Conservation (phyloP, 495 filamentous ascomycete genomes). For the Penicillium paradoxum region DNA sequence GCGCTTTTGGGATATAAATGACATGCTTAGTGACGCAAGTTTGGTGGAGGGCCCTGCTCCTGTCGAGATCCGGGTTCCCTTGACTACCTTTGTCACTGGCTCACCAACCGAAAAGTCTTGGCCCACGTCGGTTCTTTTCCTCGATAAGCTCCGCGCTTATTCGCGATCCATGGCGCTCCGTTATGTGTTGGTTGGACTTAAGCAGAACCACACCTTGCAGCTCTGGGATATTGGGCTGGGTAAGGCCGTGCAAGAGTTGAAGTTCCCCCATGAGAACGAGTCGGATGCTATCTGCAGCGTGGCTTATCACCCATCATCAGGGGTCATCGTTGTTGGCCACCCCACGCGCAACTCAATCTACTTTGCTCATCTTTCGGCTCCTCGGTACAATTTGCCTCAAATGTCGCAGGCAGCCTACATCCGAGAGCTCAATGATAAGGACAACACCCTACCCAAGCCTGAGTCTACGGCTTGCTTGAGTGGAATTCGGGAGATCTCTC, state of each 20-base stretch:
- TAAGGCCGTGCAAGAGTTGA: constrained; percentile 93
- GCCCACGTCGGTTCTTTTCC: constrained; percentile 91
- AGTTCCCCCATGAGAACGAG: constrained; percentile 93
- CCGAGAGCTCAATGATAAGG: constrained; percentile 65
- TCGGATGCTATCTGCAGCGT: constrained; percentile 96
- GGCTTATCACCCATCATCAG: constrained; percentile 81
- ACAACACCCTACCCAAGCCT: constrained; percentile 67
- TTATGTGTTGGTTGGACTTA: constrained; percentile 95
- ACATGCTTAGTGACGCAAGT: constrained; percentile 57
- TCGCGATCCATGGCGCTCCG: constrained; percentile 78
- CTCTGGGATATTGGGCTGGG: constrained; percentile 96
- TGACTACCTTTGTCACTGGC: constrained; percentile 73
- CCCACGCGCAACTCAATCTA: constrained; percentile 96
- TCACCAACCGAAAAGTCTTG: constrained; percentile 80
- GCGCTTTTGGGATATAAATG: constrained; percentile 94
- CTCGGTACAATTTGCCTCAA: constrained; percentile 72
- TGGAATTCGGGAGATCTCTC: constrained; percentile 89
- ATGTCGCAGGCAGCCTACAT: constrained; percentile 87
- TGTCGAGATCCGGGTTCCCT: constrained; percentile 69
- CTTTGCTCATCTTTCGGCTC: constrained; percentile 90
- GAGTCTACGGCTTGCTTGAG: constrained; percentile 96
- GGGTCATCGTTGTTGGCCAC: constrained; percentile 91
- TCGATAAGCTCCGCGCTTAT: constrained; percentile 91
- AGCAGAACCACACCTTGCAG: constrained; percentile 98
- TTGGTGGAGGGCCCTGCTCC: constrained; percentile 51